phyloP scores from a whole-genome alignment of 306 rosid species.

The Rosa chinensis region DNA sequence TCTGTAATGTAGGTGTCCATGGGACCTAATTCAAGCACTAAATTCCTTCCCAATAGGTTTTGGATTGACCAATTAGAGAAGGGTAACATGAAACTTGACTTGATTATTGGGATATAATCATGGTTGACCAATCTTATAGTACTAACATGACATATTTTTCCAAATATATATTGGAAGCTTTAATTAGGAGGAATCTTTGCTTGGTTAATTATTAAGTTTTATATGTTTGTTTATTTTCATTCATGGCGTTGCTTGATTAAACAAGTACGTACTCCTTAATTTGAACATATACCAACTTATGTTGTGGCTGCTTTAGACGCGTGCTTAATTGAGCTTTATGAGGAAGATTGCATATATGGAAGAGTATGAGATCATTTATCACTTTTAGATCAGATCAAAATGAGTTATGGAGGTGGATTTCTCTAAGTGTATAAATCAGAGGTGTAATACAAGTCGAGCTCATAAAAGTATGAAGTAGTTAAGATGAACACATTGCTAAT shows the following conservation, averaged over 20 bases:
- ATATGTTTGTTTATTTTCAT: not conserved
- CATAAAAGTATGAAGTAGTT: not conserved
- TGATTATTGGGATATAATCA: slow-evolving; percentile 26
- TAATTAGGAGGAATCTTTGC: slow-evolving; percentile 33
- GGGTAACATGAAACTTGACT: slow-evolving; percentile 50
- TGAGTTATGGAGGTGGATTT: not conserved
- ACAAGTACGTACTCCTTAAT: slow-evolving; percentile 16
- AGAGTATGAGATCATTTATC: not conserved
- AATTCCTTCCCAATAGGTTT: slow-evolving; percentile 31
- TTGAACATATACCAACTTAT: slow-evolving; percentile 11
- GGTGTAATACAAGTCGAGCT: not conserved
- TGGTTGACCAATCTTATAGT: slow-evolving; percentile 42
- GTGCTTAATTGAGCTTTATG: slow-evolving; percentile 10
- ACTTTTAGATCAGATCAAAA: not conserved
- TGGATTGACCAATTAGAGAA: slow-evolving; percentile 40
- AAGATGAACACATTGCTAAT: no score
- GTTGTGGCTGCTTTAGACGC: slow-evolving; percentile 11
- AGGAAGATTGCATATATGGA: not conserved
- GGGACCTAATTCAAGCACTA: slow-evolving; percentile 43
- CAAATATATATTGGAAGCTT: slow-evolving; percentile 20
- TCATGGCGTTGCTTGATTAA: slow-evolving; percentile 2
- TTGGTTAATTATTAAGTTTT: not conserved
- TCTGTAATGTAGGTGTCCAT: slow-evolving; percentile 31
- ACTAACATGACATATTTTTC: slow-evolving; percentile 40
- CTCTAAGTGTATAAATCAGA: not conserved